phyloP scores from a whole-genome alignment of 805 yeast species.

The Yarrowia sp. region DNA sequence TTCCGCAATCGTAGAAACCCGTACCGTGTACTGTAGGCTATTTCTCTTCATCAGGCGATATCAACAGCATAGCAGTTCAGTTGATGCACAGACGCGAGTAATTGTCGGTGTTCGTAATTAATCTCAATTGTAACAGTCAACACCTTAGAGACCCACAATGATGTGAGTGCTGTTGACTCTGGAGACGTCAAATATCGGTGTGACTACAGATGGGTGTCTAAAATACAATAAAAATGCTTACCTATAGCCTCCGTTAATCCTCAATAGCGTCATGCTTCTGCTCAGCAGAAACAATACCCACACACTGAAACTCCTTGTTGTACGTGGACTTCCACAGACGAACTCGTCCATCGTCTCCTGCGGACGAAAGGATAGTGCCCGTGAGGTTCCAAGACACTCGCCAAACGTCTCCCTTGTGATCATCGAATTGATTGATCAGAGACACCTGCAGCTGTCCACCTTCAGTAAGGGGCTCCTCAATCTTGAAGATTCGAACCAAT shows the following conservation, averaged over 20 bases:
- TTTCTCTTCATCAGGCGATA: no score
- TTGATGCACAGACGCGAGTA: no score
- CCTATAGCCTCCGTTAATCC: background rate
- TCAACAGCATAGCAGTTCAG: no score
- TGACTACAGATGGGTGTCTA: no score
- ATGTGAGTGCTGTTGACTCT: no score
- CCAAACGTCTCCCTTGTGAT: constrained; percentile 91
- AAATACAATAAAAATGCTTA: background rate
- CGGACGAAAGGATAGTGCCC: constrained; percentile 74
- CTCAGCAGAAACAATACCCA: constrained; percentile 76
- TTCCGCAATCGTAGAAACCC: no score
- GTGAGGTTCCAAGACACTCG: constrained; percentile 92
- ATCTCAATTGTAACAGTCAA: no score
- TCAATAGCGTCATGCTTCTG: constrained; percentile 21
- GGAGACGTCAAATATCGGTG: no score
- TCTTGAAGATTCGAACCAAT: constrained; percentile 75
- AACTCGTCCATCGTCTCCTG: constrained; percentile 93
- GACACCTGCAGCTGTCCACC: constrained; percentile 46
- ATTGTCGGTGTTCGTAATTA: no score
- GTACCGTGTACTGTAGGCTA: no score
- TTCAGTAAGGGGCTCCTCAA: constrained; percentile 36
- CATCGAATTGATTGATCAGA: constrained; percentile 62
- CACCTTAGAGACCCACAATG: no score
- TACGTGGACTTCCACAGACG: constrained; percentile 89
- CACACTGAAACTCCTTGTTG: constrained; percentile 81